phyloP scores from a whole-genome alignment of 768 basidiomycete species.

The Suillus placidus region DNA sequence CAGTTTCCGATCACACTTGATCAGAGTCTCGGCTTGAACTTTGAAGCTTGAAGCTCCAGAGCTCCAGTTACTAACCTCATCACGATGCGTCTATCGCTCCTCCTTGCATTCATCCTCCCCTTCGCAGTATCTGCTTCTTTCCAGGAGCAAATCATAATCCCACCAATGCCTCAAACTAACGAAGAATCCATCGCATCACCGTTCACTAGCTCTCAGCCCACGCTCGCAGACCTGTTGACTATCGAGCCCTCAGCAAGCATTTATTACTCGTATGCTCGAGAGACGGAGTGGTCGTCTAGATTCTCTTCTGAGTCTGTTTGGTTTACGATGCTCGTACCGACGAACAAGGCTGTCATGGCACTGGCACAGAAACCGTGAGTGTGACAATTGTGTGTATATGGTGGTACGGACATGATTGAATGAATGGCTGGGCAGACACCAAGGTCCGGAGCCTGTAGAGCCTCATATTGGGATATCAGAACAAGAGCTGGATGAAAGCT shows the following conservation, averaged over 20 bases:
- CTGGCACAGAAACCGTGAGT: conserved; percentile 81
- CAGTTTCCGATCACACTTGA: neutral
- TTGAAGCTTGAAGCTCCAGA: neutral
- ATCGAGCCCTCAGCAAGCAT: conserved; percentile 77
- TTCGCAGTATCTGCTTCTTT: conserved; percentile 33
- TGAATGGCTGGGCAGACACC: conserved; percentile 48
- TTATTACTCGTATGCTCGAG: conserved; percentile 82
- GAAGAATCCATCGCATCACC: conserved; percentile 34
- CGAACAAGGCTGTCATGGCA: conserved; percentile 87
- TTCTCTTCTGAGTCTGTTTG: conserved; percentile 38
- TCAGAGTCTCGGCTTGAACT: neutral
- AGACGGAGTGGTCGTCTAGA: conserved; percentile 58
- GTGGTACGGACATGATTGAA: neutral
- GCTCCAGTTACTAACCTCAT: neutral
- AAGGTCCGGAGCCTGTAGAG: conserved; percentile 47
- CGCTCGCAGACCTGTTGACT: conserved; percentile 75
- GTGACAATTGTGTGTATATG: neutral
- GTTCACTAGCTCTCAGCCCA: conserved; percentile 49
- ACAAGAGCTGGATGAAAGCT: conserved; percentile 60
- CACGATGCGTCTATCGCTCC: conserved; percentile 19
- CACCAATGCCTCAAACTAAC: conserved; percentile 21
- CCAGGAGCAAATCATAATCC: conserved; percentile 30
- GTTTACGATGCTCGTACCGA: conserved; percentile 76
- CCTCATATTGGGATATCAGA: conserved; percentile 63
- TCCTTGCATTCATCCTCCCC: conserved; percentile 33